phyloP scores from a whole-genome alignment of 345 rosid genomes.

The Jatropha curcas region DNA sequence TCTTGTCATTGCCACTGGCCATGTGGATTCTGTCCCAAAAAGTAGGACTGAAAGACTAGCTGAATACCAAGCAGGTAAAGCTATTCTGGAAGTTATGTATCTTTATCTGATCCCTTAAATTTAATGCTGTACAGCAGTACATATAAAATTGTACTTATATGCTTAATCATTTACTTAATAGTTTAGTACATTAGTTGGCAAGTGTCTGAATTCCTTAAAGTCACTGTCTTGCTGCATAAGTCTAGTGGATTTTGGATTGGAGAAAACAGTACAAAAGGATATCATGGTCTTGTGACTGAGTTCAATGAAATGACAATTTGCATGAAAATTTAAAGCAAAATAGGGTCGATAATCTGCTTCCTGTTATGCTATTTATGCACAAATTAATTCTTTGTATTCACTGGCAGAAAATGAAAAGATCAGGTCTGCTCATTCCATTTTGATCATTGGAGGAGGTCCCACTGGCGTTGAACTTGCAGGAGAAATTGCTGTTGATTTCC shows the following conservation, averaged over 20 bases:
- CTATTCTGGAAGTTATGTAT: too few relatives aligned
- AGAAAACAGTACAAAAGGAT: neutral
- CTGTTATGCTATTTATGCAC: neutral
- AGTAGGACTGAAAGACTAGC: slow-evolving; percentile 58
- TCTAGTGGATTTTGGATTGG: neutral
- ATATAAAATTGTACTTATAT: too few relatives aligned
- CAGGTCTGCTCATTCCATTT: slow-evolving; percentile 60
- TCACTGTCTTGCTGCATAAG: neutral
- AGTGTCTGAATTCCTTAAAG: neutral
- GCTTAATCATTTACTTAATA: neutral
- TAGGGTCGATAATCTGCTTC: neutral
- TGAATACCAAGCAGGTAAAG: slow-evolving; percentile 54
- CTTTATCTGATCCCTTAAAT: neutral
- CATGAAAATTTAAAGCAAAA: neutral
- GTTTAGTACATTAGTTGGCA: neutral
- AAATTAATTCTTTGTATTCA: slow-evolving; percentile 12
- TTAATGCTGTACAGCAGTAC: neutral
- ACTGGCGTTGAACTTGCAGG: slow-evolving; percentile 94
- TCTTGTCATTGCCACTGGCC: slow-evolving; percentile 87
- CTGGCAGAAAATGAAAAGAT: slow-evolving; percentile 72
- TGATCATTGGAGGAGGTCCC: slow-evolving; percentile 94
- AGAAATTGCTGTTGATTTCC: slow-evolving; percentile 79
- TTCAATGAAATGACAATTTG: neutral
- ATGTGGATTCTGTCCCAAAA: slow-evolving; percentile 49
- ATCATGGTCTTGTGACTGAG: neutral